Percentiles rank a stretch among this genome's conserved stretches.
These are phyloP conservation scores for Vigna radiata DNA, from an alignment of 306 rosid species.

Conservation along the genomic window DNA sequence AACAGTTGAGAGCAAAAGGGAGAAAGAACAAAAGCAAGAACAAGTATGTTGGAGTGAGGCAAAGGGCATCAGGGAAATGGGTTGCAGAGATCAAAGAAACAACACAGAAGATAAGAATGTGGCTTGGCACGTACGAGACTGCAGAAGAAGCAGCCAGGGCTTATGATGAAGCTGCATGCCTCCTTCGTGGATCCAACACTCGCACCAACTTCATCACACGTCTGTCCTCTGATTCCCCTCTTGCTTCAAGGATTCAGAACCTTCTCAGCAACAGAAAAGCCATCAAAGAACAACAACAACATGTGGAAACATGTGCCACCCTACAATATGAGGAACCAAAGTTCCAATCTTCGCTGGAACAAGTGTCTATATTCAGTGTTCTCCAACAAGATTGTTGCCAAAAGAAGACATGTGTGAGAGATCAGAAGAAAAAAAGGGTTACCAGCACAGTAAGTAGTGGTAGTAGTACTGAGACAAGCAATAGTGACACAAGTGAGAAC, in stretches of 20 bases:
- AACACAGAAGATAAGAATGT: constrained; percentile 85
- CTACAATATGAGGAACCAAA: background rate
- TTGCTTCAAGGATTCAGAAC: constrained; percentile 69
- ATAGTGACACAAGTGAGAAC: constrained; percentile 13
- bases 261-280: constrained; percentile 62
- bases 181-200: constrained; percentile 83
- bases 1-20: constrained; percentile 40
- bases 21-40: constrained; percentile 46
- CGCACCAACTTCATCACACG: constrained; percentile 83
- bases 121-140: constrained; percentile 92
- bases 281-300: constrained; percentile 19
- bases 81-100: constrained; percentile 96
- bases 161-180: constrained; percentile 91
- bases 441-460: background rate
- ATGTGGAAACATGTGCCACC: background rate
- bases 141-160: constrained; percentile 94
- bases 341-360: background rate
- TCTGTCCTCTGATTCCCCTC: constrained; percentile 73
- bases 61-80: constrained; percentile 93
- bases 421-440: background rate
- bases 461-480: constrained; percentile 11
- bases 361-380: background rate
- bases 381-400: background rate
- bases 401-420: background rate
- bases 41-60: constrained; percentile 87